Base-by-base conservation (phyloP, 148 eudicot species). In the Agrostemma githago region DNA sequence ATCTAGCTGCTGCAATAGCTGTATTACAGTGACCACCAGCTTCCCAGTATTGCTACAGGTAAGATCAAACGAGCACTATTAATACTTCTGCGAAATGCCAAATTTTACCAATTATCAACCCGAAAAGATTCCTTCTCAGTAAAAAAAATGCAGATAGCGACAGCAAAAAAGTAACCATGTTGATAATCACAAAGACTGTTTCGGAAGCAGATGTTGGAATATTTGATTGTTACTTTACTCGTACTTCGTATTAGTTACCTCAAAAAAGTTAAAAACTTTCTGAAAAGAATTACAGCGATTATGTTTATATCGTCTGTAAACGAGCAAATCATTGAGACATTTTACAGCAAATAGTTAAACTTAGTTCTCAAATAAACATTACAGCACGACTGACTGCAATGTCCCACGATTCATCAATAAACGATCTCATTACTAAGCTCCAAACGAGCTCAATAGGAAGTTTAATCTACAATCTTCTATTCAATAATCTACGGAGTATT, bases 21-120 rank as follows among this genome's bases (percentile, higher is more conserved):
- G 89, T 86, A 77, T 95, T 92, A 80, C 97, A 88, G 76, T 92
- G 90, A 62, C 99, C 99, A 77, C 99, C 99, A 75, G 96, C 97
- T 88, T 95, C 99, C 99, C 99, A 92, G 80, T 85, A 89, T 85
- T 84, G 74, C 99, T 92, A 82, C 68, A 54, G 66, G 67, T 51
- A 57, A 82, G 76, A 78, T 19, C 65, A 69, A 68, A 80, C 17
- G 14, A 38, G 21, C 63, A 64, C 56, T 20, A 74, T 59, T 59
- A 63, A 4, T 6, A 66, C 39, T 59, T 42, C n/a, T 68, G 44
- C 44, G 68, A 12, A 8, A 38, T 10, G 68, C 17, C 17, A 12
- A 20, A 38, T 51, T 16, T 12, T 3, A 37, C n/a, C 12, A 73
- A 42, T 51, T 20, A 69, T 4, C 16, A 44, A 44, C 21, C 15